Percentiles rank a stretch among this genome's conserved stretches.
These are phyloP conservation scores for Rhizophora apiculata DNA, from an alignment of 345 rosid genomes.

Conservation along the genomic window DNA sequence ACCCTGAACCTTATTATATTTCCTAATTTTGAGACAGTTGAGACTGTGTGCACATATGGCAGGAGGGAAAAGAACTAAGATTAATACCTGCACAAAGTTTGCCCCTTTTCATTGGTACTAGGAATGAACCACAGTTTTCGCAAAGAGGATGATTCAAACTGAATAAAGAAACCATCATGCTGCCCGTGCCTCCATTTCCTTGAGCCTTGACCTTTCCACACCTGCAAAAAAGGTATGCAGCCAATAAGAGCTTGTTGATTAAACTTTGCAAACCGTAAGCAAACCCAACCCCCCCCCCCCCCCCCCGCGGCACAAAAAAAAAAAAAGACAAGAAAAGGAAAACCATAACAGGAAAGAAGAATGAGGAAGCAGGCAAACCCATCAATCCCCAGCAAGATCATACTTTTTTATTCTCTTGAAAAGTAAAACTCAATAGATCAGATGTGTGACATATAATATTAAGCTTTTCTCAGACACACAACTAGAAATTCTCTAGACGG, in stretches of 20 bases:
- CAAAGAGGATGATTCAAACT: slow-evolving; percentile 64
- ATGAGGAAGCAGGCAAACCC: too few species aligned
- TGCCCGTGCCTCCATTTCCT: slow-evolving; percentile 96
- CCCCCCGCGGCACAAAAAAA: too few species aligned
- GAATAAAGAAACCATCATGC: slow-evolving; percentile 90
- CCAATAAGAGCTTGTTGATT: not conserved
- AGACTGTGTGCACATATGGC: not conserved
- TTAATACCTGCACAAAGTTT: slow-evolving; percentile 73
- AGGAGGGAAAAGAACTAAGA: not conserved
- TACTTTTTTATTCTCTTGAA: too few species aligned
- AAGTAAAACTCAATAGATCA: too few species aligned
- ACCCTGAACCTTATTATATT: not conserved
- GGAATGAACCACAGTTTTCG: slow-evolving; percentile 90
- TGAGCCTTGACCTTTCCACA: slow-evolving; percentile 98
- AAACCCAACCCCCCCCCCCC: not conserved
- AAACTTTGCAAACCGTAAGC: not conserved
- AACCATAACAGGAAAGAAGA: too few species aligned
- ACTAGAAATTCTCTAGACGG: too few species aligned
- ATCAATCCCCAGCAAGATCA: too few species aligned
- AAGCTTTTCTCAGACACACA: too few species aligned
- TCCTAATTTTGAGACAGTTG: not conserved
- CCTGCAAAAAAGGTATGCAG: slow-evolving; percentile 38
- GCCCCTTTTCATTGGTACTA: slow-evolving; percentile 75
- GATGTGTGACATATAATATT: too few species aligned
- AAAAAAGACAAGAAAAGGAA: too few species aligned